phyloP scores from a whole-genome alignment of 768 basidiomycete genomes.

The Phanerochaete sordida region DNA sequence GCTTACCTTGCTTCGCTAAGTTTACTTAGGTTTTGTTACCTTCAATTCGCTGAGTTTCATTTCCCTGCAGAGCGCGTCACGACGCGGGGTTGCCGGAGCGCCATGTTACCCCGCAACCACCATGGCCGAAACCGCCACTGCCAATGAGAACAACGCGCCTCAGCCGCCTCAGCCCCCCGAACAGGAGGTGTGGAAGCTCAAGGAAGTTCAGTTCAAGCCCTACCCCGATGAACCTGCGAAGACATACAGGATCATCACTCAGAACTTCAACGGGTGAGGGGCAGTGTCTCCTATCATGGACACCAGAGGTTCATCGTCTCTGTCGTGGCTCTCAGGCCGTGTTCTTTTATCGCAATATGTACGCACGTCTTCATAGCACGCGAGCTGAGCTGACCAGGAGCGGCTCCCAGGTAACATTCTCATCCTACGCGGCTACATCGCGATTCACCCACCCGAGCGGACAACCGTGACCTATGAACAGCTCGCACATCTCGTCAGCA shows the following conservation, averaged over 20 bases:
- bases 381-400: not conserved
- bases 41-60: not conserved
- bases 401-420: slow-evolving; percentile 74
- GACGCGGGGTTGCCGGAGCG: not conserved
- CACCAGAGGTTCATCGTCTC: not conserved
- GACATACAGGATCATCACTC: slow-evolving; percentile 64
- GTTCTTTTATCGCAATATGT: slow-evolving; percentile 91
- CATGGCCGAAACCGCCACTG: not conserved
- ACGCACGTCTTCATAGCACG: slow-evolving; percentile 17
- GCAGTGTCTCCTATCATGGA: slow-evolving; percentile 15
- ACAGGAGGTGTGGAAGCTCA: slow-evolving; percentile 77
- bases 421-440: slow-evolving; percentile 78
- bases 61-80: no score
- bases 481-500: slow-evolving; percentile 79
- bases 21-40: no score
- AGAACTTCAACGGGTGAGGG: slow-evolving; percentile 76
- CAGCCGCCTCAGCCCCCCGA: slow-evolving; percentile 9
- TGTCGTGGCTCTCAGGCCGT: slow-evolving; percentile 53
- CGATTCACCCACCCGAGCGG: slow-evolving; percentile 63
- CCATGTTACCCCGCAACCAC: slow-evolving; percentile 1
- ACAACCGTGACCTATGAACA: slow-evolving; percentile 79
- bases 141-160: not conserved
- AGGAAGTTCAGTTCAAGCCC: slow-evolving; percentile 52
- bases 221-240: slow-evolving; percentile 22
- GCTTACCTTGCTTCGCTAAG: no score